Evolutionary conservation across 2,329 filamentous ascomycete species (phyloP).

Genomic region (Rhinocladiella mackenziei): DNA sequence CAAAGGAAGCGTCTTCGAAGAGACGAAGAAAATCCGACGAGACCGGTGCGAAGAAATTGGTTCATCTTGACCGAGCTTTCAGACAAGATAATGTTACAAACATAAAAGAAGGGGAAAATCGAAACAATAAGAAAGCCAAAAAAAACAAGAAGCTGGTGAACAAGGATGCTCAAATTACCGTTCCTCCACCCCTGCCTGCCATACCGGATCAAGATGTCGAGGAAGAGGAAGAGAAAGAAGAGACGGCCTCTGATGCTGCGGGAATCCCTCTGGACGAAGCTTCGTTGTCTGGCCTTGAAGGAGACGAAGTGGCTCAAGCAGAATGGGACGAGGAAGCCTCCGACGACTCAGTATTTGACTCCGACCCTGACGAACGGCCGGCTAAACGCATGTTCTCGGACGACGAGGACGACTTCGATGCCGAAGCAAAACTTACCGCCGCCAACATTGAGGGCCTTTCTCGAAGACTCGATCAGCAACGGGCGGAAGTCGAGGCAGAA

Average conservation of each 20-base stretch:
- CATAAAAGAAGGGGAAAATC: slow-evolving; percentile 36
- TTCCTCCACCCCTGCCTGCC: slow-evolving; percentile 30
- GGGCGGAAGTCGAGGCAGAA: slow-evolving; percentile 73
- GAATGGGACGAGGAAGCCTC: slow-evolving; percentile 42
- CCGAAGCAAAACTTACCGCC: slow-evolving; percentile 84
- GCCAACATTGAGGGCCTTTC: slow-evolving; percentile 95
- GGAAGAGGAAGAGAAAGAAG: slow-evolving; percentile 41
- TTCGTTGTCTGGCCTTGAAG: slow-evolving; percentile 23
- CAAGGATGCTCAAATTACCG: slow-evolving; percentile 28
- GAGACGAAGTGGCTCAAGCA: slow-evolving; percentile 30
- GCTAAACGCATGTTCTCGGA: slow-evolving; percentile 84
- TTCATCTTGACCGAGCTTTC: slow-evolving; percentile 33
- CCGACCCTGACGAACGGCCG: slow-evolving; percentile 58
- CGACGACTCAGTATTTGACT: slow-evolving; percentile 64
- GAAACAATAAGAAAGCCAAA: slow-evolving; percentile 34
- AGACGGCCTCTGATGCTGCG: slow-evolving; percentile 38
- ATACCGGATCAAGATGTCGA: slow-evolving; percentile 38
- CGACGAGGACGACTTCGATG: slow-evolving; percentile 83
- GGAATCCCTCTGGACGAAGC: slow-evolving; percentile 48
- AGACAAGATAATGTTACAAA: slow-evolving; percentile 31
- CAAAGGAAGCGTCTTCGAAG: slow-evolving; percentile 54
- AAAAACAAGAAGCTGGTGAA: slow-evolving; percentile 33
- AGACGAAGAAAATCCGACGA: slow-evolving; percentile 61
- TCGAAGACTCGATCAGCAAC: slow-evolving; percentile 72
- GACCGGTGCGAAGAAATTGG: slow-evolving; percentile 41